Percentiles rank a stretch among this genome's conserved stretches.
Evolutionary conservation across 164 flowering plant species (phyloP).

Genomic region (Kalanchoe fedtschenkoi): DNA sequence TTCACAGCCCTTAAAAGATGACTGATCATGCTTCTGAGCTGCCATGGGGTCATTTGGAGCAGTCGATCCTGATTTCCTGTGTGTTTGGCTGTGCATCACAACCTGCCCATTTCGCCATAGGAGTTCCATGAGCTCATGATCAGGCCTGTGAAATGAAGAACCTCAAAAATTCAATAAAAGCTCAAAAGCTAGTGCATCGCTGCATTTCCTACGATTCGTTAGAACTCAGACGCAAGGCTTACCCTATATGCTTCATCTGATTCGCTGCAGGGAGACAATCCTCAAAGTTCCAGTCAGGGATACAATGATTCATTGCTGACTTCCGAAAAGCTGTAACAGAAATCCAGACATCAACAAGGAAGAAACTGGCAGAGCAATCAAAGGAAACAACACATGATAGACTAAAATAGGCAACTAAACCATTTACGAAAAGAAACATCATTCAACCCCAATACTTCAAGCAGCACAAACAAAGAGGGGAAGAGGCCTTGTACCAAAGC

Average conservation of each 20-base stretch:
- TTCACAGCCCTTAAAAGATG: slow-evolving; percentile 10
- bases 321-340: neutral
- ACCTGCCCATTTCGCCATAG: slow-evolving; percentile 65
- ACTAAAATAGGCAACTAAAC: neutral
- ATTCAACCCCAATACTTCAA: neutral
- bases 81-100: slow-evolving; percentile 42
- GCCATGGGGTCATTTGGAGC: slow-evolving; percentile 22
- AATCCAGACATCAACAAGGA: neutral
- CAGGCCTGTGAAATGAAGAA: slow-evolving; percentile 24
- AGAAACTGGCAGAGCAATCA: neutral
- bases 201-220: neutral
- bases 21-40: slow-evolving; percentile 20
- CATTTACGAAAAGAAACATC: neutral
- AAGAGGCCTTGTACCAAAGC: neutral
- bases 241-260: slow-evolving; percentile 35
- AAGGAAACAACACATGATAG: neutral
- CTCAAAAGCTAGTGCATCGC: neutral
- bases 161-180: neutral
- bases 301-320: slow-evolving; percentile 32
- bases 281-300: slow-evolving; percentile 43
- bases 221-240: slow-evolving; percentile 6
- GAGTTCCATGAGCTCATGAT: slow-evolving; percentile 47
- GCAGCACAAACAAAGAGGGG: neutral
- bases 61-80: slow-evolving; percentile 18
- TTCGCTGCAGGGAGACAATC: slow-evolving; percentile 20